These are phyloP conservation scores for Odontarrhena argentea DNA, from an alignment of 345 rosid species.

Conservation along the genomic window DNA sequence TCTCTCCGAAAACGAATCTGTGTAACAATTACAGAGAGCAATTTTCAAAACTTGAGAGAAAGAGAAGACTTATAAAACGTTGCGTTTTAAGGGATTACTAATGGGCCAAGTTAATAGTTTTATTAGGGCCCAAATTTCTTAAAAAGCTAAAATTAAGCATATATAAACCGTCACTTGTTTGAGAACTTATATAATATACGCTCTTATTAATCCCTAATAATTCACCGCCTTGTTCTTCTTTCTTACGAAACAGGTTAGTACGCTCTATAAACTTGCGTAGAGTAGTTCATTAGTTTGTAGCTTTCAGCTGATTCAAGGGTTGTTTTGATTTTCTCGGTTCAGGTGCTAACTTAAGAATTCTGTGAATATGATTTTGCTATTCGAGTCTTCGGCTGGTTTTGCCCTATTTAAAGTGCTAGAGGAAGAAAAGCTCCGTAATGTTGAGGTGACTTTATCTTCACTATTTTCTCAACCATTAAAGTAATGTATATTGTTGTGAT, in stretches of 20 bases:
- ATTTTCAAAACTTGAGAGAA: not conserved
- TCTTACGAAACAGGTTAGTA: too few species aligned
- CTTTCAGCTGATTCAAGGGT: not conserved
- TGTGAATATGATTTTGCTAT: conserved; percentile 34
- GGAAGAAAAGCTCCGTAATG: conserved; percentile 69
- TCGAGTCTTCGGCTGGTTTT: conserved; percentile 48
- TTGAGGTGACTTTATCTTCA: conserved; percentile 52
- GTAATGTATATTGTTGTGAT: not conserved
- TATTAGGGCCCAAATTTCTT: too few species aligned
- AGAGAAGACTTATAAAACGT: not conserved
- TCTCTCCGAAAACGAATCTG: not conserved
- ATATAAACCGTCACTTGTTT: too few species aligned
- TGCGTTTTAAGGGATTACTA: not conserved
- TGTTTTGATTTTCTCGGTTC: not conserved
- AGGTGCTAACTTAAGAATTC: conserved; percentile 2
- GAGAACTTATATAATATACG: too few species aligned
- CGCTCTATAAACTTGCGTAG: not conserved
- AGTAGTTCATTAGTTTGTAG: conserved; percentile 4
- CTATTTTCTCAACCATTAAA: not conserved
- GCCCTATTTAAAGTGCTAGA: conserved; percentile 70
- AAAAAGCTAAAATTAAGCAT: too few species aligned
- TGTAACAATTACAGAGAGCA: not conserved
- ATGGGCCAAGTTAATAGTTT: conserved; percentile 14
- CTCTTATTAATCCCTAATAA: too few species aligned
- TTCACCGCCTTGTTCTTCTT: too few species aligned